Percentiles rank a stretch among this genome's conserved stretches.
Conservation (phyloP, 176 grass and related monocot genomes). For the Cymbopogon citratus region DNA sequence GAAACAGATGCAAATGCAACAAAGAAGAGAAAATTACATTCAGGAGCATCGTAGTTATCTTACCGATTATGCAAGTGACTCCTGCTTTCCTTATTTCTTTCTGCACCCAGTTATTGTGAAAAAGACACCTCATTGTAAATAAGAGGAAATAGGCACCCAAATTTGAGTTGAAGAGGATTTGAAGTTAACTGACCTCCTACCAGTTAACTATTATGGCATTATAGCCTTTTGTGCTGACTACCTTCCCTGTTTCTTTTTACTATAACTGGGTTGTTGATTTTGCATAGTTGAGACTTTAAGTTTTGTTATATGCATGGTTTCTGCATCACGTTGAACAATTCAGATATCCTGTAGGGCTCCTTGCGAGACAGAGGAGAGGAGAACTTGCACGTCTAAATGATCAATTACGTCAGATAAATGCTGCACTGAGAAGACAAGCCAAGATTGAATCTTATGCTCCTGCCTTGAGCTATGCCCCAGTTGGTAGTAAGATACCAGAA, state of each 20-base stretch:
- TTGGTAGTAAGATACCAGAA: slow-evolving; percentile 65
- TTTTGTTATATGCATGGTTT: slow-evolving; percentile 1
- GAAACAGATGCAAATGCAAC: neutral
- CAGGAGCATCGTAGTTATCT: neutral
- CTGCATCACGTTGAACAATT: slow-evolving; percentile 14
- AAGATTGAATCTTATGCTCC: slow-evolving; percentile 98
- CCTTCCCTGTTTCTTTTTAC: neutral
- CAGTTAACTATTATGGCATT: too few species aligned
- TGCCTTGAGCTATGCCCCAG: slow-evolving; percentile 85
- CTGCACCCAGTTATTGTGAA: neutral
- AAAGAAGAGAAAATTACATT: neutral
- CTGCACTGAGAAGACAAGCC: slow-evolving; percentile 87
- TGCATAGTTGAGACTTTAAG: neutral
- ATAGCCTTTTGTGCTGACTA: neutral
- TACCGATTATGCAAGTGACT: neutral
- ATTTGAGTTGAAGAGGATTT: neutral
- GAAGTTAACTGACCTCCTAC: too few species aligned
- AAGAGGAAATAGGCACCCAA: too few species aligned
- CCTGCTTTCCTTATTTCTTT: neutral
- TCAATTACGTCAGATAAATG: slow-evolving; percentile 94
- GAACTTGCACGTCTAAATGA: slow-evolving; percentile 84
- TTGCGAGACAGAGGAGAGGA: slow-evolving; percentile 86
- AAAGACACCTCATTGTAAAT: too few species aligned
- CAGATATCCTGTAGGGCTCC: slow-evolving; percentile 52
- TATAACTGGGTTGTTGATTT: neutral